Base-by-base conservation (phyloP, 1,284 basidiomycete genomes). In the Irpex rosettiformis region DNA sequence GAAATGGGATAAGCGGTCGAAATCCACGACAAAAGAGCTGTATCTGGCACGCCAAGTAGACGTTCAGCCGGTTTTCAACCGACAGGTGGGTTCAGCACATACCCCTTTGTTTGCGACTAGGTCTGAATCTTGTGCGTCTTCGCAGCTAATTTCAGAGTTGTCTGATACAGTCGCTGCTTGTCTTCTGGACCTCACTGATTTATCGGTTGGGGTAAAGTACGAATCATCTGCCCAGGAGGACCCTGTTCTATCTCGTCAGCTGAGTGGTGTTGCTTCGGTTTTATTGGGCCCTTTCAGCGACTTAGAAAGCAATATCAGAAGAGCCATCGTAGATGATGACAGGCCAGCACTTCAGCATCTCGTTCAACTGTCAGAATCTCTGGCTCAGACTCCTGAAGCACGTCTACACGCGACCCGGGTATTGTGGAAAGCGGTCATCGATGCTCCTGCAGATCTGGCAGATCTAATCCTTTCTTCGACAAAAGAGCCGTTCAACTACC, bases 1-100 rank as follows among this genome's bases (percentile, higher is more conserved):
- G 70, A 99, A 99, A 72, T 99, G 95, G 85, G 97, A 99, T 77
- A 99, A 99, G 75, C 85, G 93, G 58, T 95, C 92, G 42, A 98
- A 91, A 64, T 95, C 90, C 13, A 91, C 89, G 33, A 98, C 92
- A 16, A 98, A 97, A 73, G 97, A 99, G 72, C 81, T 99, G 10
- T 99, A 99, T 73, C 85, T 99, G 33, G 87, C 94, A 55, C 88
- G 97, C 33, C 97, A 99, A 73, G 96, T 99, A 10, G 97, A 99
- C 66, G 93, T 98, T 11, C 97, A 99, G 70, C 97, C 96, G 3
- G 94, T 95, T 49, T 98, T 98, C 75, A 97, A 98, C 71, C 84
- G 97, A 75, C 95, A 98, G 79, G 91, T 90, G 58, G 42, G 81
- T 69, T 13, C 54, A 54, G 63, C 61, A 33, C 45, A 56, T 22